These are phyloP conservation scores for Lentinus polychrous DNA, from an alignment of 1,284 basidiomycete genomes.

Conservation along the genomic window DNA sequence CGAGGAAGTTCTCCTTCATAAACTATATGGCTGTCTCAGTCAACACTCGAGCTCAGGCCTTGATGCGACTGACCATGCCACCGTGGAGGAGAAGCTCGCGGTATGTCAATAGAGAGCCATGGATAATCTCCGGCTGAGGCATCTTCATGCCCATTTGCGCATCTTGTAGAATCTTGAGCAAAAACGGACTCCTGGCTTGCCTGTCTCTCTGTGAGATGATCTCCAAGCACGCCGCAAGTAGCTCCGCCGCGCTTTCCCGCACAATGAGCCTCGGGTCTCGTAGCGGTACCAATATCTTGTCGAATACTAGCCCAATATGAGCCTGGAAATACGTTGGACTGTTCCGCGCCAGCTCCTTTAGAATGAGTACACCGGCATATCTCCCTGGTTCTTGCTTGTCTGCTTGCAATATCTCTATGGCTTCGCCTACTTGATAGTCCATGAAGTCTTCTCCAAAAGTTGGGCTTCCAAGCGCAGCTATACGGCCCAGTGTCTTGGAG, in stretches of 20 bases:
- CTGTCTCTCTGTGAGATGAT: constrained; percentile 74
- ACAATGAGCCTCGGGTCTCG: constrained; percentile 82
- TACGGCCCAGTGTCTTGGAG: constrained; percentile 78
- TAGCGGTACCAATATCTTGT: constrained; percentile 86
- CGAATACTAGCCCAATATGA: constrained; percentile 81
- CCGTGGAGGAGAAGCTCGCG: constrained; percentile 90
- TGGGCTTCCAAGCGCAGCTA: constrained; percentile 74
- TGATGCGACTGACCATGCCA: constrained; percentile 62
- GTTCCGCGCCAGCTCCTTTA: constrained; percentile 87
- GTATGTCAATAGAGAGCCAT: constrained; percentile 91
- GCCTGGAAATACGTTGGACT: constrained; percentile 83
- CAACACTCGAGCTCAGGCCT: background rate
- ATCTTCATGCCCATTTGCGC: constrained; percentile 84
- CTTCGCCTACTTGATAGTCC: constrained; percentile 78
- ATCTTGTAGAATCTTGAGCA: constrained; percentile 81
- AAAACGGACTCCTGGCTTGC: constrained; percentile 58
- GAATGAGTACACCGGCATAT: constrained; percentile 81
- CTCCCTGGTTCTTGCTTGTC: constrained; percentile 71
- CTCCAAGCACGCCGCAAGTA: constrained; percentile 84
- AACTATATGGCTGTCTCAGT: constrained; percentile 45
- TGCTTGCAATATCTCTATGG: constrained; percentile 72
- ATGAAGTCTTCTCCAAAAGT: constrained; percentile 84
- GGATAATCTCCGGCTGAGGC: constrained; percentile 79
- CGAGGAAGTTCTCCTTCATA: constrained; percentile 87
- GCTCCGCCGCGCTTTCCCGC: constrained; percentile 85